Percentiles rank a stretch among this genome's conserved stretches.
Conservation (phyloP, 176 grass and related monocot species). For the Musa acuminata region DNA sequence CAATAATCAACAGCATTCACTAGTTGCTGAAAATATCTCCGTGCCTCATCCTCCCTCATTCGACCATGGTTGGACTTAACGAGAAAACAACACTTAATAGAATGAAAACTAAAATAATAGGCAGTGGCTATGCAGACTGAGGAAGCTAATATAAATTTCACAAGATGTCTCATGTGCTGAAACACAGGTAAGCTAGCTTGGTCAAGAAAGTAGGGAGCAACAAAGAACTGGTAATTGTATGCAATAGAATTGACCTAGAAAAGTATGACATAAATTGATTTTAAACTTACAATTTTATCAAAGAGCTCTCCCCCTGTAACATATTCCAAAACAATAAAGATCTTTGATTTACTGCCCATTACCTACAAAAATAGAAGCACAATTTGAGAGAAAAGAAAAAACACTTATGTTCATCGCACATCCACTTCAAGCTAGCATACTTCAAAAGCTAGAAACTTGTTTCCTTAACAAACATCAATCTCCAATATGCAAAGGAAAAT, state of each 20-base stretch:
- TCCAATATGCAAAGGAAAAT: too few relatives aligned
- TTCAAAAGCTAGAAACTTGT: too few relatives aligned
- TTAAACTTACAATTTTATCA: conserved; percentile 75
- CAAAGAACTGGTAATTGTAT: too few relatives aligned
- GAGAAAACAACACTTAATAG: neutral
- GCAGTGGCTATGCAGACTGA: conserved; percentile 12
- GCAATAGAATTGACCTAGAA: too few relatives aligned
- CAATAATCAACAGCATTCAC: conserved; percentile 54
- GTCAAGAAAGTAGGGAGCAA: too few relatives aligned
- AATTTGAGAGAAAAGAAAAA: neutral
- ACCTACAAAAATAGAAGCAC: conserved; percentile 41
- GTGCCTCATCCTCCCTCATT: conserved; percentile 80
- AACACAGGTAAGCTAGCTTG: too few relatives aligned
- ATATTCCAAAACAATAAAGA: conserved; percentile 89
- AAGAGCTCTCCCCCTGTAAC: conserved; percentile 93
- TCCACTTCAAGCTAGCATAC: too few relatives aligned
- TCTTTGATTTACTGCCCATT: conserved; percentile 92
- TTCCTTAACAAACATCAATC: too few relatives aligned
- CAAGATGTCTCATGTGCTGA: too few relatives aligned
- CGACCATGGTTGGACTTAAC: conserved; percentile 70
- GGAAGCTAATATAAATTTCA: neutral
- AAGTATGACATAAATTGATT: too few relatives aligned
- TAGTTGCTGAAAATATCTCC: conserved; percentile 56
- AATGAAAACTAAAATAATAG: too few relatives aligned
- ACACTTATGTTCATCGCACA: too few relatives aligned